Conservation (phyloP, 371 early-diverging fungal genomes). For the Nosema muscidifuracis region DNA sequence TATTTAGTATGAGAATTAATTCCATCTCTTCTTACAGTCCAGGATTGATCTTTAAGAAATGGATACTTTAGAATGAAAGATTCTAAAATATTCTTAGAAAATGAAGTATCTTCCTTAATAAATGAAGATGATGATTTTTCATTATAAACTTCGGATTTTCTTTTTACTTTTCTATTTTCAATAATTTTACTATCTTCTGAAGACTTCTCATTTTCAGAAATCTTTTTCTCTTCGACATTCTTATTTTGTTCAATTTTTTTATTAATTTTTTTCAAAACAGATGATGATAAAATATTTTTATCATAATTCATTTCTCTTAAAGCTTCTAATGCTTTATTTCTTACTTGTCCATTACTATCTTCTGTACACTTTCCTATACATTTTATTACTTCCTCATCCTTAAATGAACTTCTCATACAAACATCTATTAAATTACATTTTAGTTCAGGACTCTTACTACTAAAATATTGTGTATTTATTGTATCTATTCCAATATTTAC, state of each 20-base stretch:
- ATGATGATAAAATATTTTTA: background rate
- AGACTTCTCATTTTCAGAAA: too few species aligned
- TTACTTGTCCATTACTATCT: conserved; percentile 20
- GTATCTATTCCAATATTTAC: background rate
- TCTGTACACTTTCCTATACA: conserved; percentile 9
- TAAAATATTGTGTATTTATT: conserved; percentile 3
- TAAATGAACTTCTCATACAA: background rate
- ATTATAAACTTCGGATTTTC: background rate
- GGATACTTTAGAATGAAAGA: conserved; percentile 28
- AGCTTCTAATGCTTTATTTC: conserved; percentile 16
- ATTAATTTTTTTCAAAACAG: background rate
- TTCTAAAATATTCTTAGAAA: background rate
- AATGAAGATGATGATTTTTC: background rate
- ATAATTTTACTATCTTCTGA: background rate
- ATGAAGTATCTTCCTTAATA: background rate
- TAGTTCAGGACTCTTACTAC: conserved; percentile 44
- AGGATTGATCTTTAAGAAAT: conserved; percentile 23
- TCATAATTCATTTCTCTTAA: background rate
- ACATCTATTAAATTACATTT: conserved; percentile 31
- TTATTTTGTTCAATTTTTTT: background rate
- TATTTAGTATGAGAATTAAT: background rate
- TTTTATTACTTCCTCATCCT: conserved; percentile 5
- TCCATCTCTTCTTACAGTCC: conserved; percentile 25
- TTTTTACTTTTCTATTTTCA: background rate
- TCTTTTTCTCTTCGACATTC: background rate